Evolutionary conservation across 768 basidiomycete species (phyloP), one percentile per base, ranked within the genome.

Genomic region (Lactarius akahatsu): DNA sequence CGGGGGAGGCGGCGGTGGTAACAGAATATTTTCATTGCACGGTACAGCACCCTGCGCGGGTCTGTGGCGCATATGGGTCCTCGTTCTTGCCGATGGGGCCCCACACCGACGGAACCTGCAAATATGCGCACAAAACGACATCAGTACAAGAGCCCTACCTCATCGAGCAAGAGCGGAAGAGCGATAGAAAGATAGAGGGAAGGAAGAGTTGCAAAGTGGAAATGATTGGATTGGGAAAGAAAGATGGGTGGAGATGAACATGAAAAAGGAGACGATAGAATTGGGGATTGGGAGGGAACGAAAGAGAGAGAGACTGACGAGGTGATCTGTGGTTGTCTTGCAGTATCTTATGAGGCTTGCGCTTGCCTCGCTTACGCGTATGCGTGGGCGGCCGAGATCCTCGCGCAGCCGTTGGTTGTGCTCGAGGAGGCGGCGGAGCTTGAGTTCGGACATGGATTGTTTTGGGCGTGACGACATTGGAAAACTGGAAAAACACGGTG

Each of bases 71-170:
- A 73, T 94, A 98, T 56, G 96, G 96, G 75, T 99, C 96, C 66
- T 96, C 93, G 50, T 87, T 86, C 74, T 91, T 92, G 70, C 86
- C 87, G n/a, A 96, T 88, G 28, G 92, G 89, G 11, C 97, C 97
- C 97, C 97, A 99, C 1, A 99, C 93, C 23, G 92, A 94, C 28
- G 96, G 95, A 57, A 96, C 90, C 91, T 95, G 73, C 30, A 71
- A 38, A 65, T 4, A 60, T 43, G 65, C 13, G 23, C 50, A 26
- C 50, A 54, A 40, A 10, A n/a, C 13, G 4, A 20, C 3, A 56
- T 67, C 69, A 43, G 70, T 73, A 58, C 73, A 72, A 36, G 65
- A 4, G 20, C 20, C 9, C 8, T 50, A 23, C 23, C 13, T 23
- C 50, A 50, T 50, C 23, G 23, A 50, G 10, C 45, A 8, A 47